phyloP scores from a whole-genome alignment of 1,284 basidiomycete species.

The Trichosporon coremiiforme region DNA sequence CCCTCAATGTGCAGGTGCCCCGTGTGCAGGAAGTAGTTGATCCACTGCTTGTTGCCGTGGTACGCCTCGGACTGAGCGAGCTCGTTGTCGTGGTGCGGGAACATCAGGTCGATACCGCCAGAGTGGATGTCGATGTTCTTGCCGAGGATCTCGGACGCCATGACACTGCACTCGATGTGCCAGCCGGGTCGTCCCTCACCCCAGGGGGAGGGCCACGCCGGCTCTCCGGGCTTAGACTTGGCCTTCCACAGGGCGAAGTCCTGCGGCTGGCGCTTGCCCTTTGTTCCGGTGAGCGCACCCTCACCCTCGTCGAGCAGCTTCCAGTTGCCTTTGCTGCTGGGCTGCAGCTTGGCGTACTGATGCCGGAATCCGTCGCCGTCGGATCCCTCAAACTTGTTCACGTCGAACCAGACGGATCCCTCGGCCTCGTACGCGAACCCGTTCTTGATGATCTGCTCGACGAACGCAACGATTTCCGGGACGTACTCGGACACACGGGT shows the following conservation, averaged over 20 bases:
- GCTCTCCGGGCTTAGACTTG: conserved; percentile 90
- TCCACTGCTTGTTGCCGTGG: conserved; percentile 90
- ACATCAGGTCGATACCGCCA: conserved; percentile 93
- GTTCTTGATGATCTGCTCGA: conserved; percentile 81
- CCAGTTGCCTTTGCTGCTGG: conserved; percentile 91
- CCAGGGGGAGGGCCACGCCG: conserved; percentile 96
- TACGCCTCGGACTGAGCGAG: conserved; percentile 97
- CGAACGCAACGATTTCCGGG: conserved; percentile 88
- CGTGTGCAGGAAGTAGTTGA: conserved; percentile 98
- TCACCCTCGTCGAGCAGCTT: conserved; percentile 91
- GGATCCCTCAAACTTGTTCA: conserved; percentile 77
- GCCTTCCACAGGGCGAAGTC: conserved; percentile 99
- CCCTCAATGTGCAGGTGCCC: conserved; percentile 99
- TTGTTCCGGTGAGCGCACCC: conserved; percentile 73
- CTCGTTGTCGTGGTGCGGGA: conserved; percentile 99
- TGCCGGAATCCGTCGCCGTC: conserved; percentile 62
- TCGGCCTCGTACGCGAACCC: conserved; percentile 88
- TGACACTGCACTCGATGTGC: conserved; percentile 99
- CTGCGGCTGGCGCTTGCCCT: conserved; percentile 62
- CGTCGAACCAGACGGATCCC: conserved; percentile 96
- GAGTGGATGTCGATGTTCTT: conserved; percentile 97
- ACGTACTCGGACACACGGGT: conserved; percentile 98
- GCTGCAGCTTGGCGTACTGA: conserved; percentile 92
- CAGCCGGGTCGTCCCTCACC: conserved; percentile 95
- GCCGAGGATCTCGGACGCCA: conserved; percentile 92